Conservation (phyloP, 2,329 filamentous ascomycete species). For the Aspergillus intermedius region DNA sequence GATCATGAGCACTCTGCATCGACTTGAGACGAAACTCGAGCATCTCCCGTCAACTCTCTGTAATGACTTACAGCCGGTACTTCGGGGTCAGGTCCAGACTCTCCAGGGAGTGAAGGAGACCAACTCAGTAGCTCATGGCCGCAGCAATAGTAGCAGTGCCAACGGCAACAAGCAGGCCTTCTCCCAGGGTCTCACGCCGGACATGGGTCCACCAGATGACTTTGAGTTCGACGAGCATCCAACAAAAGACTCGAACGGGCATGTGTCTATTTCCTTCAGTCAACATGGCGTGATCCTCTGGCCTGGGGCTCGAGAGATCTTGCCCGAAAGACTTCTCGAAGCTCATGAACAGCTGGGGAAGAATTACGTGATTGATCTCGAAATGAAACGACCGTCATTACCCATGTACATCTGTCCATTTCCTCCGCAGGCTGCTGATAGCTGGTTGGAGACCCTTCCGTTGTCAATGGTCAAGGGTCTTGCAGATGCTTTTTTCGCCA, state of each 20-base stretch:
- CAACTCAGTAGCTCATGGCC: slow-evolving; percentile 9
- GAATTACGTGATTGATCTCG: slow-evolving; percentile 46
- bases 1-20: slow-evolving; percentile 50
- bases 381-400: slow-evolving; percentile 42
- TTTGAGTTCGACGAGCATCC: slow-evolving; percentile 24
- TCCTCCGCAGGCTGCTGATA: slow-evolving; percentile 27
- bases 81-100: slow-evolving; percentile 19
- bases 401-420: slow-evolving; percentile 36
- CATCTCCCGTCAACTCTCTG: slow-evolving; percentile 34
- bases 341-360: slow-evolving; percentile 35
- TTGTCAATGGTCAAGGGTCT: slow-evolving; percentile 46
- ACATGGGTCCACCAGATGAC: slow-evolving; percentile 21
- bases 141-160: slow-evolving; percentile 5
- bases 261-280: slow-evolving; percentile 44
- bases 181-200: slow-evolving; percentile 22
- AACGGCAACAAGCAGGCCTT: slow-evolving; percentile 5
- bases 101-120: slow-evolving; percentile 10
- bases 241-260: slow-evolving; percentile 25
- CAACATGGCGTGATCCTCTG: slow-evolving; percentile 47
- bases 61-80: slow-evolving; percentile 26
- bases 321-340: slow-evolving; percentile 37
- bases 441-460: slow-evolving; percentile 44
- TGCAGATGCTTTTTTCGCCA: slow-evolving; percentile 50
- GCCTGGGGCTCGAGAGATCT: slow-evolving; percentile 41
- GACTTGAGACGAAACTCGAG: slow-evolving; percentile 49